Base-by-base conservation (phyloP, 2,329 filamentous ascomycete species). In the Clarireedia hainanense region DNA sequence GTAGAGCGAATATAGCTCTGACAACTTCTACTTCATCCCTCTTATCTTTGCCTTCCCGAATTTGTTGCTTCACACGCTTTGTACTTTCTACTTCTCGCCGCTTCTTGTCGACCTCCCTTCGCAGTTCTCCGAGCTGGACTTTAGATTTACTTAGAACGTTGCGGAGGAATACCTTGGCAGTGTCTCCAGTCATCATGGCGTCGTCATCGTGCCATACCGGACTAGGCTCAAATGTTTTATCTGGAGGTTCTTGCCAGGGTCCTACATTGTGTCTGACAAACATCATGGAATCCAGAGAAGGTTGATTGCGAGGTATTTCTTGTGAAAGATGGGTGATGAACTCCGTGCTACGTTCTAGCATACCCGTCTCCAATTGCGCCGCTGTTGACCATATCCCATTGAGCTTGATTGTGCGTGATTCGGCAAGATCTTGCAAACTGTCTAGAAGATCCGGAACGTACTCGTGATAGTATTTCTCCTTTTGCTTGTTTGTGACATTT, bases 131-230 rank as follows among this genome's bases (percentile, higher is more conserved):
- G 9, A 96, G 74, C 62, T 92, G 88, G 6, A 83, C 74, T 72
- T 97, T 97, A 60, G 89, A 95, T 71, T 96, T 97, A 64, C 85
- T 85, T 42, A 99, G 77, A 10, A 97, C 82, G 67, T 99, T 99
- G 57, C 91, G 88, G 57, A 99, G 73, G 70, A 91, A 99, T 0
- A 95, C 80, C 71, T 94, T 95, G 58, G 92, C 91, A 4, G 81
- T 76, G 47, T 96, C 91, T 69, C 97, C 91, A 0, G 86, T 83
- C 6, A 94, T 80, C 81, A 99, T 95, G 23, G 79, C 74, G 57
- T 87, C 88, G 65, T 96, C 91, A 65, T 99, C 95, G 66, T 96
- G 87, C 94, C 95, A 99, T 27, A 99, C 88, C 0, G 94, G 92
- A 69, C 91, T 96, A 1, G 94, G 88, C 71, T 99, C 94, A 65